Evolutionary conservation across 305 asterid species (phyloP), one percentile per base, ranked within the genome.

Genomic region (Fraxinus sp.): DNA sequence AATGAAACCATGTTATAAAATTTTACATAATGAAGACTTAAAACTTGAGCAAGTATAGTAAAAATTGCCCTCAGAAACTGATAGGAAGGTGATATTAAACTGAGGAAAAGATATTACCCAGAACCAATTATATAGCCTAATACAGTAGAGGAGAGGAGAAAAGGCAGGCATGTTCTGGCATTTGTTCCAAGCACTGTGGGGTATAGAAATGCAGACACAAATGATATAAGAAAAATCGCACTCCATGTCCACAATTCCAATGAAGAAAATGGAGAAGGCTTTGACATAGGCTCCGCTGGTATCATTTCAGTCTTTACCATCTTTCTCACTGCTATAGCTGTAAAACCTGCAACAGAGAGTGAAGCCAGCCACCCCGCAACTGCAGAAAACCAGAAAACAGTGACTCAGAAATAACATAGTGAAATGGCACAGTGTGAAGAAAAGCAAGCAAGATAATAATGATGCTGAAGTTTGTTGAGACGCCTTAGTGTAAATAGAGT

Each of bases 291-390:
- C 87, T 96, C 98, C n/a, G 99, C 97, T n/a, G 93, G 88, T 85
- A 84, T 88, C 98, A 94, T 86, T 83, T 93, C 95, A 4, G 98
- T 91, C 72, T 93, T 94, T 30, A 96, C 98, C 93, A 94, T 78
- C 79, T 94, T 94, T 81, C 99, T 89, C 85, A 96, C 93, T 2
- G 98, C 90, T 78, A 94, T 92, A 52, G 98, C 98, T 18, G 98
- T 91, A 87, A 77, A 96, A 79, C 98, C 98, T 26, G 99, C 99
- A 59, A 92, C 99, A 64, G 89, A 68, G 1, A 91, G 94, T 52
- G 99, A 94, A 85, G 97, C 98, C 81, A 94, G 82, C 99, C 99
- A 96, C 2, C 99, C 98, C 28, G 87, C 96, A 81, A 87, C 99
- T 94, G 92, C 87, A 87, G 43, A 78, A 77, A 49, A 66, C 36